Percentiles rank a stretch among this genome's conserved stretches.
Evolutionary conservation across 2,329 filamentous ascomycete species (phyloP).

Genomic region (Arthroderma uncinatum): DNA sequence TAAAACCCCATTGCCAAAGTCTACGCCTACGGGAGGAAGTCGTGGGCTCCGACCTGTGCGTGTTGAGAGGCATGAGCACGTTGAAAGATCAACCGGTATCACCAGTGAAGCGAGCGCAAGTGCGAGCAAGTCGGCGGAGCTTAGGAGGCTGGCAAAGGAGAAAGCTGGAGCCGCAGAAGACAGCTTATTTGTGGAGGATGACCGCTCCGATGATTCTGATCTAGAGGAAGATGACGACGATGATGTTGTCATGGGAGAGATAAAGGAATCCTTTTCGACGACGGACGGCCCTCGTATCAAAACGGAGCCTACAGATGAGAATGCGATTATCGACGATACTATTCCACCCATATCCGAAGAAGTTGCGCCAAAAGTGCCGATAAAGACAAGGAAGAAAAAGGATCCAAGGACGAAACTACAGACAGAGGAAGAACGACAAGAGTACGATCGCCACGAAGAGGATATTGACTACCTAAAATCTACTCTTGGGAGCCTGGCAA

Average conservation of each 20-base stretch:
- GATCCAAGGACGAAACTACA: slow-evolving; percentile 29
- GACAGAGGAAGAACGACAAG: slow-evolving; percentile 33
- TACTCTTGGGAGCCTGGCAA: slow-evolving; percentile 19
- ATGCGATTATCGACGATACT: slow-evolving; percentile 29
- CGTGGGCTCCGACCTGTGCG: slow-evolving; percentile 41
- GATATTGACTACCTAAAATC: slow-evolving; percentile 33
- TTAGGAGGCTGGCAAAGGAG: slow-evolving; percentile 28
- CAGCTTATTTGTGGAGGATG: slow-evolving; percentile 27
- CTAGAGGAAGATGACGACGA: slow-evolving; percentile 26
- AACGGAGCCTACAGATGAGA: slow-evolving; percentile 43
- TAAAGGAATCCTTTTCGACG: slow-evolving; percentile 31
- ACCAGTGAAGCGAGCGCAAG: slow-evolving; percentile 45
- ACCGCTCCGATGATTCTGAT: slow-evolving; percentile 15
- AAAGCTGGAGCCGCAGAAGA: slow-evolving; percentile 22
- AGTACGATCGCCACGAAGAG: slow-evolving; percentile 32
- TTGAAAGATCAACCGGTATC: slow-evolving; percentile 43
- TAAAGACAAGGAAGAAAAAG: slow-evolving; percentile 17
- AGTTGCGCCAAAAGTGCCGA: slow-evolving; percentile 3
- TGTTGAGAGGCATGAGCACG: slow-evolving; percentile 45
- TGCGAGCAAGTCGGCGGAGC: slow-evolving; percentile 34
- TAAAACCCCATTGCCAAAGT: slow-evolving; percentile 18
- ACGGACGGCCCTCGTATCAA: slow-evolving; percentile 38
- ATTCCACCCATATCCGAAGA: slow-evolving; percentile 22
- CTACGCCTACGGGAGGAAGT: slow-evolving; percentile 9
- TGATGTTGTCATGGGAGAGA: slow-evolving; percentile 33